phyloP scores from a whole-genome alignment of 2,329 filamentous ascomycete genomes.

The Lachnellula suecica region DNA sequence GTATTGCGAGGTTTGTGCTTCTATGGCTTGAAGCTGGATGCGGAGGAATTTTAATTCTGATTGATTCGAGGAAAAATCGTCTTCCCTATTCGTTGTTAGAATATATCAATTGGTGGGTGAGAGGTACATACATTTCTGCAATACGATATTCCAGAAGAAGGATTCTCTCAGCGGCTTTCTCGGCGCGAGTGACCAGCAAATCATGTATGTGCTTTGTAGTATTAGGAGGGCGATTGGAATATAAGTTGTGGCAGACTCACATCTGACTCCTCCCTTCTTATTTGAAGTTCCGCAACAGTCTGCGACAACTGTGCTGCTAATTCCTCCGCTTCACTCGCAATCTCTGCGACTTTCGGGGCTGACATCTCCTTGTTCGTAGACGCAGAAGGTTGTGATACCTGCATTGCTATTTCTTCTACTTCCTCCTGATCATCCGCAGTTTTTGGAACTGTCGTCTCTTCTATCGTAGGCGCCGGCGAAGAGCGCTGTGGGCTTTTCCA shows the following conservation, averaged over 20 bases:
- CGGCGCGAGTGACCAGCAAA: constrained; percentile 56
- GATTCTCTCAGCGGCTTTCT: constrained; percentile 57
- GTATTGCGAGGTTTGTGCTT: constrained; percentile 53
- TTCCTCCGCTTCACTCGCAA: constrained; percentile 41
- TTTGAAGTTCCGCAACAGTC: constrained; percentile 50
- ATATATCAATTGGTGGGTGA: neutral
- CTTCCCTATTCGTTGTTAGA: constrained; percentile 41
- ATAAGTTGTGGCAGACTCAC: constrained; percentile 35
- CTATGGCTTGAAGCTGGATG: constrained; percentile 61
- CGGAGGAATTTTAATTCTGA: constrained; percentile 61
- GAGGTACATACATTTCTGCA: constrained; percentile 49
- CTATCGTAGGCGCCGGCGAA: neutral
- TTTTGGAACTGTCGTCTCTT: constrained; percentile 26
- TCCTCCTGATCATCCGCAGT: constrained; percentile 37
- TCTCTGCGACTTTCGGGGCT: constrained; percentile 34
- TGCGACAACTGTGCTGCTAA: constrained; percentile 50
- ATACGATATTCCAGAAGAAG: constrained; percentile 59
- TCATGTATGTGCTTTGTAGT: constrained; percentile 56
- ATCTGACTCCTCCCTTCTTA: constrained; percentile 59
- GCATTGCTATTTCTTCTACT: constrained; percentile 48
- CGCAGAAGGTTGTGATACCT: constrained; percentile 38
- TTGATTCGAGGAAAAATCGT: constrained; percentile 55
- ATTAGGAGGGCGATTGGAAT: neutral
- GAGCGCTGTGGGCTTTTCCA: neutral
- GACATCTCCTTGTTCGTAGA: constrained; percentile 5